Evolutionary conservation across 2,329 filamentous ascomycete species (phyloP), one percentile per base, ranked within the genome.

Genomic region (Talaromyces rugulosus): DNA sequence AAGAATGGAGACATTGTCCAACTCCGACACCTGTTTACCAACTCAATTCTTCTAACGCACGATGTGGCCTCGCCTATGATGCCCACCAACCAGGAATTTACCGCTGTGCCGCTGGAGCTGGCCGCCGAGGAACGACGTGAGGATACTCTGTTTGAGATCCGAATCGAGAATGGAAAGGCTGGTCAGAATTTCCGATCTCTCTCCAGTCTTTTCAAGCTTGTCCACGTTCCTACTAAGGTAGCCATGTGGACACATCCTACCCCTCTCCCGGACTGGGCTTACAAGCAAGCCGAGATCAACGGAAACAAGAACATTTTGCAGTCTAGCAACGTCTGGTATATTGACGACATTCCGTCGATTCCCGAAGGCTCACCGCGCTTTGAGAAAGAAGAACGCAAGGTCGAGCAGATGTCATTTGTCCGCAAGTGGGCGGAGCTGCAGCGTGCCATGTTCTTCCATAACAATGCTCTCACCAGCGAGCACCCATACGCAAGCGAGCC

Each of bases 211-310:
- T 97, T 99, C 85, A 98, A 97, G 80, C 85, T 99, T 63, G 86
- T 99, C 69, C 95, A 99, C 77, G 87, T 90, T 71, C 92, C 94
- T 7, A 96, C 92, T 76, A 96, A 96, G 76, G 95, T 99, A 57
- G 94, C 95, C 67, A 96, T 99, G 94, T 99, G 95, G 95, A 99
- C 95, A 31, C 94, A 98, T 77, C 90, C 90, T 40, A 95, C 88
- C 63, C 91, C 95, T 56, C 86, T 99, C n/a, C 95, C 95, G 4
- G 95, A 99, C 4, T 99, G 95, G 95, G 95, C 85, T 30, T 94
- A 90, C 81, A 95, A 96, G 77, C 95, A 99, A 77, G 94, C 96
- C 72, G 95, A 99, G 76, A 97, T 99, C 82, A 99, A 99, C 77
- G 95, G 95, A 63, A 99, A 99, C 83, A 99, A 99, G 85, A 96